Evolutionary conservation across 2,329 filamentous ascomycete genomes (phyloP).

Genomic region (Neonectria neomacrospora): DNA sequence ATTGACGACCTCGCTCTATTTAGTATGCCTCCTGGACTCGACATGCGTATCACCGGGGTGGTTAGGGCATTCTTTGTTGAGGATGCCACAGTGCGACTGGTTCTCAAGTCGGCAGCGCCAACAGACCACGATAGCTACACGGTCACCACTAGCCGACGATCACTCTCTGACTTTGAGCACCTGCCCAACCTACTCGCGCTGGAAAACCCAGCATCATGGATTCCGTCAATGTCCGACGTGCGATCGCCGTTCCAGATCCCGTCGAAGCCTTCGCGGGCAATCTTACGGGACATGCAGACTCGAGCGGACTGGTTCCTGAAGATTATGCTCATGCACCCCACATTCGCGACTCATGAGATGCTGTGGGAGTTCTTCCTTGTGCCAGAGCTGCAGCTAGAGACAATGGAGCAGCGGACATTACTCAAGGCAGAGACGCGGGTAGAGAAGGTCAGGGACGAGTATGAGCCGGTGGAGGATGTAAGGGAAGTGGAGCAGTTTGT

Average conservation of each 20-base stretch:
- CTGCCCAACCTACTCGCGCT: conserved; percentile 83
- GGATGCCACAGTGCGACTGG: conserved; percentile 90
- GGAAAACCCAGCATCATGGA: conserved; percentile 95
- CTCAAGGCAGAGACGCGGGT: conserved; percentile 85
- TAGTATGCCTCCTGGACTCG: conserved; percentile 74
- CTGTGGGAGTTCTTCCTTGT: conserved; percentile 99
- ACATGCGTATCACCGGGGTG: conserved; percentile 89
- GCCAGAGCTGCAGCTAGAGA: conserved; percentile 88
- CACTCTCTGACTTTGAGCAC: conserved; percentile 90
- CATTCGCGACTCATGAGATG: conserved; percentile 95
- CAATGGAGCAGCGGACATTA: conserved; percentile 88
- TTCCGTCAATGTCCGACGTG: conserved; percentile 80
- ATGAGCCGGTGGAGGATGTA: conserved; percentile 83
- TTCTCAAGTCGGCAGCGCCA: conserved; percentile 92
- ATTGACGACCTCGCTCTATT: conserved; percentile 95
- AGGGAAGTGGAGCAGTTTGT: conserved; percentile 94
- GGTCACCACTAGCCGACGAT: conserved; percentile 92
- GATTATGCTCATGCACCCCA: conserved; percentile 86
- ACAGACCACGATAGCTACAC: conserved; percentile 86
- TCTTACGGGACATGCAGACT: conserved; percentile 88
- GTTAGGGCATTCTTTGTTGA: conserved; percentile 97
- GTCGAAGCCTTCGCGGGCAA: conserved; percentile 86
- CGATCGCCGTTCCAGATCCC: conserved; percentile 93
- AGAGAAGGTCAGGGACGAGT: conserved; percentile 90
- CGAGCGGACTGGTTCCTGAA: conserved; percentile 89